Base-by-base conservation (phyloP, 1,139 yeast species). In the Meyerozyma elateridarum region DNA sequence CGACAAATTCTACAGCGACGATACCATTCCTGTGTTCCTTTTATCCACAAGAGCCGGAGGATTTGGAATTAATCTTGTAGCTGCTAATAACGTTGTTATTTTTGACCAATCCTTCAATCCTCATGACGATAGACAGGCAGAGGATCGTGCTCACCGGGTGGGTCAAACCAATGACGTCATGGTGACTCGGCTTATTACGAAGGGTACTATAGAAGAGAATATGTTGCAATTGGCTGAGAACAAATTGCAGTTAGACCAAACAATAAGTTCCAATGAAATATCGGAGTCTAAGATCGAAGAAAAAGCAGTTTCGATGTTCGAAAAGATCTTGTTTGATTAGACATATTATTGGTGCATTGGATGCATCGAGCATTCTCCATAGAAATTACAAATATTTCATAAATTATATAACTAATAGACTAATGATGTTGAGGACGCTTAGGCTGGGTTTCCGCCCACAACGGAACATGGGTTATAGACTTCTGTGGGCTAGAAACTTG, bases 71-170 rank as follows among this genome's bases (percentile, higher is more conserved):
- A 91, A 91, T 51, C 71, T 91, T 46, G 94, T 95, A 3, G 94
- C 96, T 49, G 98, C 99, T 7, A 91, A 88, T 51, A 78, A 82
- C 39, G 98, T 91, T 3, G 72, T 91, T 34, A 85, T 93, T 22
- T 89, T 80, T 49, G 99, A 91, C 54, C 91, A 88, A 53, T 83
- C 95, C 30, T 91, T 91, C 61, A 91, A 91, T 49, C 99, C 99
- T 0, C 98, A 93, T 54, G 98, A 91, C 55, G 99, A 91, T 53
- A 84, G 83, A 52, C 99, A 91, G 61, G 99, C 99, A 0, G 98
- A 93, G 54, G 98, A 91, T 56, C 74, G 99, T 51, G 96, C 98
- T 0, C 99, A 91, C 56, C 76, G 99, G 55, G 95, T 93, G 17
- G 99, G 99, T 2, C 98, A 93, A 59, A 82, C 84, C 25, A 78